Conservation (phyloP, 2,329 filamentous ascomycete species). For the Sclerotinia spermophila region DNA sequence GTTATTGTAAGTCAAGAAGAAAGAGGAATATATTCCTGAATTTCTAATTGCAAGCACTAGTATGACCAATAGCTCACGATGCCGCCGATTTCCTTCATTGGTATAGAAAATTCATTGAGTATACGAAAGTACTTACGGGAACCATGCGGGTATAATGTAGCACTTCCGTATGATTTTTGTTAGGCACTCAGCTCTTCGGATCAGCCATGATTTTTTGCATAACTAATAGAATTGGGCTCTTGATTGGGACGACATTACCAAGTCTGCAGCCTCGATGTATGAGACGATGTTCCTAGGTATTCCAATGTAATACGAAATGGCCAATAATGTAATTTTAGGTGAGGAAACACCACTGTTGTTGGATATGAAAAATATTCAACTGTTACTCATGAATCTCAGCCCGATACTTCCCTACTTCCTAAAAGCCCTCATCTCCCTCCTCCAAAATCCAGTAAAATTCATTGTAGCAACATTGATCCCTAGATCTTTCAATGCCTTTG, state of each 20-base stretch:
- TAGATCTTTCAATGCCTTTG: constrained; percentile 65
- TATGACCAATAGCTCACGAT: neutral
- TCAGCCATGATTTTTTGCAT: neutral
- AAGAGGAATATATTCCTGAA: neutral
- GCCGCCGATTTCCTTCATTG: neutral
- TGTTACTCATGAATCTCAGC: neutral
- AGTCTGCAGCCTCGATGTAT: neutral
- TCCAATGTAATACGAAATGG: neutral
- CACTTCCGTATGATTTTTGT: no score
- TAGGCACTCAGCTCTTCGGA: neutral
- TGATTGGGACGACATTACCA: neutral
- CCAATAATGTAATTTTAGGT: neutral
- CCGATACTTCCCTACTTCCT: constrained; percentile 28
- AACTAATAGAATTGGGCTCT: neutral
- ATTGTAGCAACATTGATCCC: constrained; percentile 71
- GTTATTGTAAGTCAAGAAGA: neutral
- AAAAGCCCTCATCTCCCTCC: constrained; percentile 57
- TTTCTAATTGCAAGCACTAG: neutral
- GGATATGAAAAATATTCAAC: neutral
- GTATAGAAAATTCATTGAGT: neutral
- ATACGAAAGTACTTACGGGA: neutral
- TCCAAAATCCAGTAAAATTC: constrained; percentile 81
- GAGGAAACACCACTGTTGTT: neutral
- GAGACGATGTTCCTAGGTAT: neutral
- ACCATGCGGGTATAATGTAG: no score